These are phyloP conservation scores for Sugiyamaella paludigena DNA, from an alignment of 1,139 yeast genomes.

Conservation along the genomic window DNA sequence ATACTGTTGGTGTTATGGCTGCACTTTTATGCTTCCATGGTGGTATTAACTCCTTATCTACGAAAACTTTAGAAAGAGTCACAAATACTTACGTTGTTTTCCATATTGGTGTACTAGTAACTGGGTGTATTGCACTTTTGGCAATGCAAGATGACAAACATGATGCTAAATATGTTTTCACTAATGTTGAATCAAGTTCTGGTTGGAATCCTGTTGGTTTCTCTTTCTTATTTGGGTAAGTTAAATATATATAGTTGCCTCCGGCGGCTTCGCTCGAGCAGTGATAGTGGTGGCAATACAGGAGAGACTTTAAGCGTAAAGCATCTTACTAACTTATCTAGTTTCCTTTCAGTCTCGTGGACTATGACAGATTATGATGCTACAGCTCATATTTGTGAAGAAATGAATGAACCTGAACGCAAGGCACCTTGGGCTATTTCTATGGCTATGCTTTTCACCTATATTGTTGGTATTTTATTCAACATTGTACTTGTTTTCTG, in stretches of 20 bases:
- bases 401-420: slow-evolving; percentile 60
- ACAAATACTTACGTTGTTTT: slow-evolving; percentile 45
- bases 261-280: no score
- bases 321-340: no score
- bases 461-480: slow-evolving; percentile 57
- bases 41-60: slow-evolving; percentile 44
- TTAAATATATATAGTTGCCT: no score
- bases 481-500: slow-evolving; percentile 67
- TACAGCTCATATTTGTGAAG: slow-evolving; percentile 71
- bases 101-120: slow-evolving; percentile 43
- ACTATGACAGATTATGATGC: slow-evolving; percentile 75
- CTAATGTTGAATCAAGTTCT: slow-evolving; percentile 33
- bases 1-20: slow-evolving; percentile 46
- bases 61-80: slow-evolving; percentile 41
- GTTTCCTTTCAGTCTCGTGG: slow-evolving; percentile 69
- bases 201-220: slow-evolving; percentile 54
- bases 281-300: no score
- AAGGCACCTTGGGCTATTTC: slow-evolving; percentile 68
- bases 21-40: slow-evolving; percentile 44
- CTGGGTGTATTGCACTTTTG: slow-evolving; percentile 37
- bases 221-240: slow-evolving; percentile 47
- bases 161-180: slow-evolving; percentile 36
- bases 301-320: no score
- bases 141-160: slow-evolving; percentile 33
- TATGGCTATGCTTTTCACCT: slow-evolving; percentile 58